Conservation (phyloP, 139 green algal genomes). For the Coelastrella sp. region DNA sequence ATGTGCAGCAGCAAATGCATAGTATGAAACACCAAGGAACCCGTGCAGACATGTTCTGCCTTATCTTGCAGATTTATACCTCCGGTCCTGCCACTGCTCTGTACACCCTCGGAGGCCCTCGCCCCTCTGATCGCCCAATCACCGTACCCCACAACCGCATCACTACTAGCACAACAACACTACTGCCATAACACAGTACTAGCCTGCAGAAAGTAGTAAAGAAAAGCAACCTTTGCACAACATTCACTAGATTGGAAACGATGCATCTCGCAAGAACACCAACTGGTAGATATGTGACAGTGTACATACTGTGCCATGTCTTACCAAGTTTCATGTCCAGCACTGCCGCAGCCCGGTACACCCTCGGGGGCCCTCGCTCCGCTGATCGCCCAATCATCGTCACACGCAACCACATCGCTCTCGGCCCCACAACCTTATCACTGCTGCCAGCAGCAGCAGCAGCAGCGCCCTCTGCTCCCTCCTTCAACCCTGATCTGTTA, state of each 20-base stretch:
- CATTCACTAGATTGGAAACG: no score
- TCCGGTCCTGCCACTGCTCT: no score
- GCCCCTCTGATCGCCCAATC: no score
- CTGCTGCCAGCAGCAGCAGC: not conserved
- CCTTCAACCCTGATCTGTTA: not conserved
- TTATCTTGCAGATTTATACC: not conserved
- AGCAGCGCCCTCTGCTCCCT: not conserved
- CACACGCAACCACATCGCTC: constrained; percentile 25
- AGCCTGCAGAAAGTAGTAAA: no score
- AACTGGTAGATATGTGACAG: not conserved
- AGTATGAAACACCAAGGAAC: no score
- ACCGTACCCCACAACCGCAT: no score
- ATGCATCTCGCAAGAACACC: no score
- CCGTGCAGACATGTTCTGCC: not conserved
- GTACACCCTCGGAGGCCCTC: no score
- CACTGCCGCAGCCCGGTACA: constrained; percentile 20
- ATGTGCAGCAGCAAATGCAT: no score
- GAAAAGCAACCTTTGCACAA: no score
- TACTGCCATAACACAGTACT: no score
- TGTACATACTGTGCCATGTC: not conserved
- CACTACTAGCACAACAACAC: not conserved
- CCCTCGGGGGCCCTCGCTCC: not conserved
- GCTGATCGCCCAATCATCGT: constrained; percentile 19
- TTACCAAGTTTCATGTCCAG: constrained; percentile 7
- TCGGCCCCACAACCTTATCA: not conserved